These are phyloP conservation scores for Exophiala alcalophila DNA, from an alignment of 2,329 filamentous ascomycete genomes.

Conservation along the genomic window DNA sequence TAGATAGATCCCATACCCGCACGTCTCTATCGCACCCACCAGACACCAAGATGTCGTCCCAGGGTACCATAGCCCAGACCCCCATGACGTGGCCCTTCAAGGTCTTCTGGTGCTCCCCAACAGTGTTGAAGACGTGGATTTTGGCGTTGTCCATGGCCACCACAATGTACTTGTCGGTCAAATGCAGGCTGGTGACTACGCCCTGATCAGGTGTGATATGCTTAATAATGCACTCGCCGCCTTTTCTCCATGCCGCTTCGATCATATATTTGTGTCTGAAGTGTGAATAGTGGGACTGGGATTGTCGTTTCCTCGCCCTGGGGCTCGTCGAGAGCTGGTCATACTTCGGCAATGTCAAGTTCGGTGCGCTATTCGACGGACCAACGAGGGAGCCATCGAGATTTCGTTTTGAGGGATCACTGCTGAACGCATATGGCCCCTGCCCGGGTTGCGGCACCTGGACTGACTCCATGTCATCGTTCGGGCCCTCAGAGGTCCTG, in stretches of 20 bases:
- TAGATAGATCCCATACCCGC: conserved; percentile 91
- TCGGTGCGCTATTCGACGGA: conserved; percentile 47
- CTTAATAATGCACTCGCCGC: conserved; percentile 75
- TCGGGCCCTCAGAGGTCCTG: conserved; percentile 48
- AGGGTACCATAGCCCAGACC: conserved; percentile 99
- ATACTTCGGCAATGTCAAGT: conserved; percentile 40
- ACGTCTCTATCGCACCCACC: conserved; percentile 97
- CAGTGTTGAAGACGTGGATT: conserved; percentile 95
- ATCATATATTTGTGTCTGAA: conserved; percentile 98
- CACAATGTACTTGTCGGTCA: conserved; percentile 95
- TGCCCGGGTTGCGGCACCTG: conserved; percentile 51
- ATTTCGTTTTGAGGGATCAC: conserved; percentile 23
- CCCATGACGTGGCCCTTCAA: conserved; percentile 97
- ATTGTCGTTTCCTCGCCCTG: conserved; percentile 52
- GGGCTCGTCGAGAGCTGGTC: conserved; percentile 25
- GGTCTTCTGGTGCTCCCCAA: conserved; percentile 82
- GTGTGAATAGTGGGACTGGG: conserved; percentile 87
- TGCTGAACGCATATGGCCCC: conserved; percentile 37
- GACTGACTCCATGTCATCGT: conserved; percentile 38
- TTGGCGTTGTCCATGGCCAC: conserved; percentile 97
- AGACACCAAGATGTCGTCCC: conserved; percentile 91
- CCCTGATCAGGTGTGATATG: conserved; percentile 96
- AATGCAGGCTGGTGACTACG: conserved; percentile 90
- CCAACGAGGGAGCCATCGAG: conserved; percentile 31
- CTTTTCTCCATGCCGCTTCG: conserved; percentile 92